A percentile compares a stretch with the other conserved stretches of the same genome.
phyloP scores from a whole-genome alignment of 257 asterid genomes.

The Fraxinus americana region DNA sequence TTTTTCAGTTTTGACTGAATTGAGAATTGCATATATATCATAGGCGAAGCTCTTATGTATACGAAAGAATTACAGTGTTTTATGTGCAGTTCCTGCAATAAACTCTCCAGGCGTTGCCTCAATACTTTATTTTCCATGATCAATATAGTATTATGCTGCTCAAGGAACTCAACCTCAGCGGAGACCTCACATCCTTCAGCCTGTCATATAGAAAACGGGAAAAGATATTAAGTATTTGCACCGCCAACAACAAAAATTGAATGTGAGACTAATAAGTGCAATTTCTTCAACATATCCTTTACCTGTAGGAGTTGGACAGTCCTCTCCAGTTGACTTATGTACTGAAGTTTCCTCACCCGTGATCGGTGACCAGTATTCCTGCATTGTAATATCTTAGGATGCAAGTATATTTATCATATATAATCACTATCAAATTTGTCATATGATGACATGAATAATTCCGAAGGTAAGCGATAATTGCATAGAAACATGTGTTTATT shows the following conservation, averaged over 20 bases:
- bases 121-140: constrained; percentile 82
- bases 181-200: constrained; percentile 64
- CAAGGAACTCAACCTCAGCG: constrained; percentile 75
- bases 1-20: background rate
- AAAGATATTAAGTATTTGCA: background rate
- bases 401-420: background rate
- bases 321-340: constrained; percentile 85
- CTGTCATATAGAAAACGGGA: constrained; percentile 37
- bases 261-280: background rate
- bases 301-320: constrained; percentile 70
- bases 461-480: background rate
- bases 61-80: constrained; percentile 55
- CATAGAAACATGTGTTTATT: background rate
- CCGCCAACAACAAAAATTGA: background rate
- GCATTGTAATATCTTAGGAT: constrained; percentile 17
- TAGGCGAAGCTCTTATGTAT: background rate
- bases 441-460: background rate
- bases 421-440: background rate
- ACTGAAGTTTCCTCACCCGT: constrained; percentile 83
- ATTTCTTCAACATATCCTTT: constrained; percentile 10
- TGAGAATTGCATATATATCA: background rate
- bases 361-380: constrained; percentile 88
- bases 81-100: constrained; percentile 80
- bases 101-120: constrained; percentile 77
- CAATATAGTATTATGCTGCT: constrained; percentile 80